Base-by-base conservation (phyloP, 495 filamentous ascomycete species). In the Rostrohypoxylon terebratum region DNA sequence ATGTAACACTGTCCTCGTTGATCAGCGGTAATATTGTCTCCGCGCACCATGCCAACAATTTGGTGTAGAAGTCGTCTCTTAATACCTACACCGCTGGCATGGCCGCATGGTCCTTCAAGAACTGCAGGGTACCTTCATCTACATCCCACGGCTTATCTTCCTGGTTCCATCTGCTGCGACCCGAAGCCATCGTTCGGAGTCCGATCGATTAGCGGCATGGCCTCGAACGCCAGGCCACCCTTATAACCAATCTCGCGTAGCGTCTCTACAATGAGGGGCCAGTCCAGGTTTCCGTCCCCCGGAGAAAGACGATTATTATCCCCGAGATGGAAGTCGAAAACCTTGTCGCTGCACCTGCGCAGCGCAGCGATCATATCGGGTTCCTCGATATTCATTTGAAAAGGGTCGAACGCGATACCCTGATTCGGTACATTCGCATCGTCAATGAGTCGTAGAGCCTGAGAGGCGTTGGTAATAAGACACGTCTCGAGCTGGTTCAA, bases 401-500 rank as follows among this genome's bases (percentile, higher is more conserved):
- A 78, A 4, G 76, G 55, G 57, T 78, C 74, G 25, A 75, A 78
- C 3, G 71, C 75, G 53, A 78, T 59, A 1, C 76, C 76, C 18
- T 77, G 50, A 44, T 73, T 67, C 28, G 66, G 59, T 33, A 66
- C 25, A 20, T 66, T 63, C 8, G 63, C 74, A 33, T 72, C 72
- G 4, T 77, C 57, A 34, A 73, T 68, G 6, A 77, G 65, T 33
- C 70, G 64, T 13, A 78, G 58, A 18, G 68, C 59, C 34, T 77
- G 74, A 14, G 75, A 73, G 14, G 42, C 71, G 8, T 73, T 69
- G 42, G 70, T 77, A 18, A 77, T 57, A 33, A 78, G 50, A 42
- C 77, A 75, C 13, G 76, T 77, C 61, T 78, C 74, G 54, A 78
- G 77, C 23, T 74, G 59, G 54, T 78, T 78, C 21, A 78, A 65